These are phyloP conservation scores for Lumnitzera racemosa DNA, from an alignment of 345 rosid genomes.

Conservation along the genomic window DNA sequence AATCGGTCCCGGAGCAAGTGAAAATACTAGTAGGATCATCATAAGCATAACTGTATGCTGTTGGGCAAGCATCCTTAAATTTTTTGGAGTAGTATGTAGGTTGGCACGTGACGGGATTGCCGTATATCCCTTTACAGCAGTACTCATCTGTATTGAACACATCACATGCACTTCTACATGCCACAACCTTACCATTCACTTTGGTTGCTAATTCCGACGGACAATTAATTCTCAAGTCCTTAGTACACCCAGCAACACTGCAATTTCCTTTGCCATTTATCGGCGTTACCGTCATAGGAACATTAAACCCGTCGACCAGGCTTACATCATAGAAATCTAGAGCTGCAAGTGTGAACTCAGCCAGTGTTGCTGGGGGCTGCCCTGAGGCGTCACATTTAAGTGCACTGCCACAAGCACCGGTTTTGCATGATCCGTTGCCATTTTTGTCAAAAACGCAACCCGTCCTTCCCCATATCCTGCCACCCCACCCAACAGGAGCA, in stretches of 20 bases:
- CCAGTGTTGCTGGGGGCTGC: conserved; percentile 62
- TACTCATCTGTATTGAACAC: conserved; percentile 82
- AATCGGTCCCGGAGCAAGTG: conserved; percentile 67
- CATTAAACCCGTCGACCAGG: conserved; percentile 85
- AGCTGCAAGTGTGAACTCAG: conserved; percentile 63
- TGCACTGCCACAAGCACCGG: conserved; percentile 61
- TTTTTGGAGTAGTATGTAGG: conserved; percentile 73
- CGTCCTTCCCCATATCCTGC: conserved; percentile 83
- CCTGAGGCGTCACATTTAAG: conserved; percentile 61
- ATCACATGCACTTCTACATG: conserved; percentile 87
- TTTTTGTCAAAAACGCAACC: conserved; percentile 58
- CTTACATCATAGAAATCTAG: conserved; percentile 75
- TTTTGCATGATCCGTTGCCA: conserved; percentile 63
- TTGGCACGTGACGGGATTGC: conserved; percentile 42
- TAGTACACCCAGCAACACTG: conserved; percentile 49
- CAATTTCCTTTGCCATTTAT: conserved; percentile 69
- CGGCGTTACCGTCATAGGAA: conserved; percentile 56
- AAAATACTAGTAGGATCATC: conserved; percentile 79
- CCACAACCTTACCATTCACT: conserved; percentile 46
- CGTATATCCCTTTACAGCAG: conserved; percentile 66
- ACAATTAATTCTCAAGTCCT: conserved; percentile 45
- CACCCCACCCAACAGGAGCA: conserved; percentile 74
- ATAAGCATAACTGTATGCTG: conserved; percentile 78
- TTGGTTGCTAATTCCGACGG: conserved; percentile 59
- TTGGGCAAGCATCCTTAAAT: conserved; percentile 79